Conservation (phyloP, 345 rosid genomes). For the Jatropha curcas region DNA sequence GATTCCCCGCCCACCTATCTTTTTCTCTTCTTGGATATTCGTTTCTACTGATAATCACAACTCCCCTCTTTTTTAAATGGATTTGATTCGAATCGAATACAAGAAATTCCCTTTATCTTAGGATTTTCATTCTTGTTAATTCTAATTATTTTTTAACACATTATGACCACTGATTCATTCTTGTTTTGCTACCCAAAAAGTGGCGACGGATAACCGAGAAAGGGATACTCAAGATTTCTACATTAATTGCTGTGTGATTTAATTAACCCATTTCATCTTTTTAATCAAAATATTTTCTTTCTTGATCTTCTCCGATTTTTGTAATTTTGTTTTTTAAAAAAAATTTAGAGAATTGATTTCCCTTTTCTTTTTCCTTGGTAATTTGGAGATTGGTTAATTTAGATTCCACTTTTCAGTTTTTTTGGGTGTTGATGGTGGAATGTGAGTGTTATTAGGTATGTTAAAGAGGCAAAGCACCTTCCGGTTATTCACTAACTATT, state of each 20-base stretch:
- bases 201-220: not conserved
- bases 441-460: constrained; percentile 20
- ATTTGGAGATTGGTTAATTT: constrained; percentile 2
- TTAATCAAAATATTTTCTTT: not conserved
- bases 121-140: not conserved
- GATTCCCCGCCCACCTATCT: no score
- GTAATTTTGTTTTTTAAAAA: no score
- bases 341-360: not conserved
- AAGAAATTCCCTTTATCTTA: not conserved
- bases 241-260: constrained; percentile 1
- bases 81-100: not conserved
- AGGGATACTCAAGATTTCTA: constrained; percentile 4
- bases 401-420: constrained; percentile 2
- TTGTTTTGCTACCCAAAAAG: not conserved
- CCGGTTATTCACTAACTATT: not conserved
- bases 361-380: not conserved
- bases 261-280: not conserved
- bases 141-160: not conserved
- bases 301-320: not conserved
- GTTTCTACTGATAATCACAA: not conserved
- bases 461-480: constrained; percentile 19
- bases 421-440: constrained; percentile 16
- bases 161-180: not conserved
- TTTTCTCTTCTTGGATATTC: not conserved
- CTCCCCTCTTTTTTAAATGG: not conserved